Evolutionary conservation across 495 filamentous ascomycete species (phyloP).

Genomic region (Podospora pseudocomata): DNA sequence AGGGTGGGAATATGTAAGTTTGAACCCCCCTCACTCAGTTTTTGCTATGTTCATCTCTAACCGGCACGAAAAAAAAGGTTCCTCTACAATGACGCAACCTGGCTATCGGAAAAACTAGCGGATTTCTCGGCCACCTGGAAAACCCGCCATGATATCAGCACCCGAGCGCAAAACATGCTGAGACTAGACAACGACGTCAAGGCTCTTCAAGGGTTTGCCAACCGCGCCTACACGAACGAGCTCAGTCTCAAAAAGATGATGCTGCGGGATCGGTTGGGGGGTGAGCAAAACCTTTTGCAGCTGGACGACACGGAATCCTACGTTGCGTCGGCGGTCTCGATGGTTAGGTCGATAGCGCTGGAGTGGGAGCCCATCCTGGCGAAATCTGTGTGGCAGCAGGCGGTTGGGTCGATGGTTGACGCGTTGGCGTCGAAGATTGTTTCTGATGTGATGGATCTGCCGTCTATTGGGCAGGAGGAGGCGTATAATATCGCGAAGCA

Average conservation of each 20-base stretch:
- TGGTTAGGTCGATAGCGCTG: slow-evolving; percentile 63
- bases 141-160: slow-evolving; percentile 40
- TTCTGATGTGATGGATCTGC: slow-evolving; percentile 78
- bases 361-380: slow-evolving; percentile 80
- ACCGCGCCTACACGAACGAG: slow-evolving; percentile 79
- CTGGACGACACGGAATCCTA: slow-evolving; percentile 66
- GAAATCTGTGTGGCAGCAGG: slow-evolving; percentile 76
- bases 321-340: slow-evolving; percentile 62
- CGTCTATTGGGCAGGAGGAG: slow-evolving; percentile 82
- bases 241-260: slow-evolving; percentile 82
- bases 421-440: slow-evolving; percentile 77
- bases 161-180: slow-evolving; percentile 49
- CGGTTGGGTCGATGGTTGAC: slow-evolving; percentile 77
- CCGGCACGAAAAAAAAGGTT: slow-evolving; percentile 45
- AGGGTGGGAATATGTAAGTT: slow-evolving; percentile 69
- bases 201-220: slow-evolving; percentile 71
- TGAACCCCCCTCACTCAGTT: background rate
- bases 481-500: slow-evolving; percentile 72
- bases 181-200: slow-evolving; percentile 67
- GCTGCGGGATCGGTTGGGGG: slow-evolving; percentile 78
- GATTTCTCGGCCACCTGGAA: slow-evolving; percentile 54
- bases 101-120: slow-evolving; percentile 70
- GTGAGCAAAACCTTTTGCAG: slow-evolving; percentile 48
- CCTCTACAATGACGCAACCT: slow-evolving; percentile 86
- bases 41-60: slow-evolving; percentile 16